phyloP scores from a whole-genome alignment of 164 flowering plant species.

The Magnolia changhungtana region DNA sequence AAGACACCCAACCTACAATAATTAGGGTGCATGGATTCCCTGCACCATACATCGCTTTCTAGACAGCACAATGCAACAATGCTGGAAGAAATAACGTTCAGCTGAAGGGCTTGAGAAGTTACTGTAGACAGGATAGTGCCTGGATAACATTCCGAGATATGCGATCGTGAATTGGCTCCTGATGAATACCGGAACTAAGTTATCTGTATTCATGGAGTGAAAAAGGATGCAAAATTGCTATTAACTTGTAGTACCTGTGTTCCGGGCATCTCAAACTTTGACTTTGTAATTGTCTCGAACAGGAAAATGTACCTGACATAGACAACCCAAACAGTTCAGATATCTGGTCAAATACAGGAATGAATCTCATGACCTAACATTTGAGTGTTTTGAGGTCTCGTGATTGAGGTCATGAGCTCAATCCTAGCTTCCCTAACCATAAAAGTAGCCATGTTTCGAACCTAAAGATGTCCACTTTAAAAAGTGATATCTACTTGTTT shows the following conservation, averaged over 20 bases:
- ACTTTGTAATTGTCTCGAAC: conserved; percentile 81
- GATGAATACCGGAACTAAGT: conserved; percentile 6
- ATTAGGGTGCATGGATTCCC: too few species aligned
- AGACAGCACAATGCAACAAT: too few species aligned
- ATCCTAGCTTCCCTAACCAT: background rate
- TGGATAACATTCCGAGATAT: conserved; percentile 64
- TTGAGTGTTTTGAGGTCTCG: background rate
- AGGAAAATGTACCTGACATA: conserved; percentile 73
- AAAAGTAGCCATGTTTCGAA: background rate
- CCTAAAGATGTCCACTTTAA: background rate
- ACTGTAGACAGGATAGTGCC: conserved; percentile 34
- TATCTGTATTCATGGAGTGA: background rate
- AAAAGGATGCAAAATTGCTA: background rate
- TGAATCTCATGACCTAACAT: background rate
- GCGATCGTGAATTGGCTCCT: conserved; percentile 80
- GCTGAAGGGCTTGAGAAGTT: background rate
- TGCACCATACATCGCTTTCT: too few species aligned
- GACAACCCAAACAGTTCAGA: conserved; percentile 1
- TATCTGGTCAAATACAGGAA: background rate
- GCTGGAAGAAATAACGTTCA: too few species aligned
- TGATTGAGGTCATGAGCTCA: too few species aligned
- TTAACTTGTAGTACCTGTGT: conserved; percentile 11
- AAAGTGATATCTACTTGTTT: background rate
- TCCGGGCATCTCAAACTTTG: conserved; percentile 57
- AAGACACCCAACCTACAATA: too few species aligned